Evolutionary conservation across 2,329 filamentous ascomycete species (phyloP).

Genomic region (Fusarium buxicola): DNA sequence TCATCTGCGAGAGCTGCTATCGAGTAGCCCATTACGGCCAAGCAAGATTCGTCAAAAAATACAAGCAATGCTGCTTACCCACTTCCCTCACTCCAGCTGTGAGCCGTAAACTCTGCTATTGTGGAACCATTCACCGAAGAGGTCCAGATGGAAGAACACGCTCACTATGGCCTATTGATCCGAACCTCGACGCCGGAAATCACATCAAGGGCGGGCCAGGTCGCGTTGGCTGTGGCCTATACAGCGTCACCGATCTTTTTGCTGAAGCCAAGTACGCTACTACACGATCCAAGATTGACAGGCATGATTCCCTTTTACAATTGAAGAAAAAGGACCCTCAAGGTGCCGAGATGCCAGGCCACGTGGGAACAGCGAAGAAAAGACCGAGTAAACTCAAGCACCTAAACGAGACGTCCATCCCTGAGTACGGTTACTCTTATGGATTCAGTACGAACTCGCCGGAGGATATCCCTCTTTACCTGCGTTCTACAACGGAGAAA

Average conservation of each 20-base stretch:
- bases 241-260: constrained; percentile 26
- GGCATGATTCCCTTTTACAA: constrained; percentile 18
- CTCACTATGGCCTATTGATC: constrained; percentile 36
- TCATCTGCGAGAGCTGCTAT: constrained; percentile 53
- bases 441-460: constrained; percentile 22
- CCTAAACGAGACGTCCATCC: constrained; percentile 12
- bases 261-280: constrained; percentile 43
- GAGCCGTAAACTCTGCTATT: constrained; percentile 45
- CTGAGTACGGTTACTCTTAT: constrained; percentile 39
- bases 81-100: constrained; percentile 41
- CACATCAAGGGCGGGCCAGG: constrained; percentile 28
- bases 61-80: constrained; percentile 50
- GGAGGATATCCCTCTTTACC: constrained; percentile 46
- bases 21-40: constrained; percentile 45
- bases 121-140: constrained; percentile 29
- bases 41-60: constrained; percentile 45
- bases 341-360: constrained; percentile 1
- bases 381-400: constrained; percentile 13
- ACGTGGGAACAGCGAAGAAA: background rate
- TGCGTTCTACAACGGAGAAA: constrained; percentile 42
- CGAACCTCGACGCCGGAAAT: background rate
- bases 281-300: constrained; percentile 16
- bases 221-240: constrained; percentile 12
- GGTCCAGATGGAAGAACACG: constrained; percentile 30
- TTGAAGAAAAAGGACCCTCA: constrained; percentile 7